Percentiles rank a stretch among this genome's conserved stretches.
phyloP scores from a whole-genome alignment of 2,329 filamentous ascomycete genomes.

The Fusarium zealandicum region DNA sequence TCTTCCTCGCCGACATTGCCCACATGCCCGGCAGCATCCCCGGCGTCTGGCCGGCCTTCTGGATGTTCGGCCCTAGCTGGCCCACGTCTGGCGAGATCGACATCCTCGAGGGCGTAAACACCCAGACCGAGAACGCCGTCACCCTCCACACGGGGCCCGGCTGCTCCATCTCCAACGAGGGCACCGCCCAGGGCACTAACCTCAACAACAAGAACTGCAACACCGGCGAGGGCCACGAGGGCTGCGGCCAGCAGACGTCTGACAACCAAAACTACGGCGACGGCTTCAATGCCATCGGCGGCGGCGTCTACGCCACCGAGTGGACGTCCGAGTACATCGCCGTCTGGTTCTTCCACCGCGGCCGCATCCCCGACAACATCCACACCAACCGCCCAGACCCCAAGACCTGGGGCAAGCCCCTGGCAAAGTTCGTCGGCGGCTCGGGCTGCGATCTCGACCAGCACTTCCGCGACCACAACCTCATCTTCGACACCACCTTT shows the following conservation, averaged over 20 bases:
- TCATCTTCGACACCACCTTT: conserved; percentile 84
- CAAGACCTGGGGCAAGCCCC: conserved; percentile 70
- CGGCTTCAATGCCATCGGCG: conserved; percentile 73
- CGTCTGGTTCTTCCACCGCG: conserved; percentile 83
- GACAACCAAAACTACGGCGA: conserved; percentile 67
- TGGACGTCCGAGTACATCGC: conserved; percentile 77
- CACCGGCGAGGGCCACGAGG: conserved; percentile 57
- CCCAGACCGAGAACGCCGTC: conserved; percentile 63
- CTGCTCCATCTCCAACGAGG: conserved; percentile 63
- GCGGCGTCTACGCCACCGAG: conserved; percentile 77
- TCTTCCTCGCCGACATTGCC: conserved; percentile 75
- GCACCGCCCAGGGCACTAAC: conserved; percentile 54
- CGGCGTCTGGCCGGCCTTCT: conserved; percentile 80
- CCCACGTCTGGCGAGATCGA: conserved; percentile 77
- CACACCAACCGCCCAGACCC: conserved; percentile 67
- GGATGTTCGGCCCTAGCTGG: conserved; percentile 73
- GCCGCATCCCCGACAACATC: conserved; percentile 69
- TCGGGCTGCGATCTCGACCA: conserved; percentile 74
- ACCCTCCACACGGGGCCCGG: conserved; percentile 71
- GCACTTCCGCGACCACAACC: conserved; percentile 75
- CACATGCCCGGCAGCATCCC: conserved; percentile 79
- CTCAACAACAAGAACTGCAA: conserved; percentile 65
- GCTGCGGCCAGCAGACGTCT: conserved; percentile 64
- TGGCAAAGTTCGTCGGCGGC: conserved; percentile 70
- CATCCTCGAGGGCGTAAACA: conserved; percentile 80